Base-by-base conservation (phyloP, 2,329 filamentous ascomycete genomes). In the Dryadomyces quercivorus region DNA sequence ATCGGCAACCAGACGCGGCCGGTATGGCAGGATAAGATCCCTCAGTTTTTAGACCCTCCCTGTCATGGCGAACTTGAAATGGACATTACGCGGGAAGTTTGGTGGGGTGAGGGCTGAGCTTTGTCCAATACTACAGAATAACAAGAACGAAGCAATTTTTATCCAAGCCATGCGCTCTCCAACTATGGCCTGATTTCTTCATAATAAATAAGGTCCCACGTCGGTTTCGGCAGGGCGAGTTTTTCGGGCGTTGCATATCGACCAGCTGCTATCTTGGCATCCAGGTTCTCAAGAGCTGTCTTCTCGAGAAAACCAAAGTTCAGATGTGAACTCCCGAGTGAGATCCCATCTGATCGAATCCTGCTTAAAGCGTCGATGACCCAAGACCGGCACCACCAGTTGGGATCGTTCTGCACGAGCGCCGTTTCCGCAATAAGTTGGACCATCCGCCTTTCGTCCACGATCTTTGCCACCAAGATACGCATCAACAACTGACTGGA, bases 351-450 rank as follows among this genome's bases (percentile, higher is more conserved):
- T 5, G 58, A 56, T 18, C 60, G 58, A 13, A 75, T 61, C 18
- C 57, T 63, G 0, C 31, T 47, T 18, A 75, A 50, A 0, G 63
- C 71, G 20, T 66, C 59, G 6, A 59, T 62, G 7, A 72, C 61
- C 72, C 71, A 75, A 3, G 61, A 62, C 5, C 67, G 65, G 56
- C 69, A 73, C n/a, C 64, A 65, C 67, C 69, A 75, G 46, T 58
- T 60, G 7, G 63, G 62, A 45, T 72, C 64, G 47, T 59, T 57
- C 49, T 69, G 62, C 3, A 67, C 56, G 6, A 73, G 56, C 5
- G 68, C 66, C 5, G 65, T 59, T 1, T 49, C 42, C 18, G 63
- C 62, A 5, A 73, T 52, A 31, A 70, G 66, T 1, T 61, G 51
- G 15, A 65, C 34, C 3, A 73, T 63, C 1, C 63, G 61, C 16